A percentile compares a stretch with the other conserved stretches of the same genome.
phyloP scores from a whole-genome alignment of 1,139 yeast species.

The Williopsis jadinii region DNA sequence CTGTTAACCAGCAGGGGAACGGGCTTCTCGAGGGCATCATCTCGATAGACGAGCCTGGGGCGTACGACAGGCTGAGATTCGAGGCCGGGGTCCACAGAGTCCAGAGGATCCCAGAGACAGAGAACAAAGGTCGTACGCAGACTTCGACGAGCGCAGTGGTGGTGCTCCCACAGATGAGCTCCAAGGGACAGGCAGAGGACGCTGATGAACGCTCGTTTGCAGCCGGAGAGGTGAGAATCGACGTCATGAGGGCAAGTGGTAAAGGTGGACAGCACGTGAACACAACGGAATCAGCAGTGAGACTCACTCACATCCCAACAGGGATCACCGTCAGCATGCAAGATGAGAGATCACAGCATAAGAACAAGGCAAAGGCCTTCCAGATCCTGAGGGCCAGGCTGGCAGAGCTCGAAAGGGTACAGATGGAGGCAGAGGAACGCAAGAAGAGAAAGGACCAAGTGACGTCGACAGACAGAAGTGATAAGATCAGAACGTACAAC shows the following conservation, averaged over 20 bases:
- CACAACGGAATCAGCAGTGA: slow-evolving; percentile 94
- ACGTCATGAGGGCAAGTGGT: slow-evolving; percentile 95
- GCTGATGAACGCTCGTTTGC: slow-evolving; percentile 71
- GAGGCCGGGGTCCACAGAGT: slow-evolving; percentile 98
- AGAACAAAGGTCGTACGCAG: slow-evolving; percentile 88
- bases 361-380: slow-evolving; percentile 92
- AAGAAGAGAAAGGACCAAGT: slow-evolving; percentile 77
- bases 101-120: slow-evolving; percentile 90
- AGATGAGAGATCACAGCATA: slow-evolving; percentile 92
- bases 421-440: slow-evolving; percentile 58
- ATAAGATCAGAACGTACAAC: slow-evolving; percentile 89
- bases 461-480: slow-evolving; percentile 81
- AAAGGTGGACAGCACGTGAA: slow-evolving; percentile 99
- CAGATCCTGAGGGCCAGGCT: slow-evolving; percentile 72
- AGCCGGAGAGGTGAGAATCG: slow-evolving; percentile 85
- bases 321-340: slow-evolving; percentile 88
- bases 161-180: slow-evolving; percentile 79
- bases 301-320: slow-evolving; percentile 87
- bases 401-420: slow-evolving; percentile 72
- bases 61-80: slow-evolving; percentile 64
- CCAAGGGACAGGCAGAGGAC: slow-evolving; percentile 39
- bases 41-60: slow-evolving; percentile 66
- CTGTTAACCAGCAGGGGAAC: slow-evolving; percentile 47
- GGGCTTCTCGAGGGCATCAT: slow-evolving; percentile 77
- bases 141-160: slow-evolving; percentile 96